These are phyloP conservation scores for Hypsizygus marmoreus DNA, from an alignment of 768 basidiomycete genomes.

Conservation along the genomic window DNA sequence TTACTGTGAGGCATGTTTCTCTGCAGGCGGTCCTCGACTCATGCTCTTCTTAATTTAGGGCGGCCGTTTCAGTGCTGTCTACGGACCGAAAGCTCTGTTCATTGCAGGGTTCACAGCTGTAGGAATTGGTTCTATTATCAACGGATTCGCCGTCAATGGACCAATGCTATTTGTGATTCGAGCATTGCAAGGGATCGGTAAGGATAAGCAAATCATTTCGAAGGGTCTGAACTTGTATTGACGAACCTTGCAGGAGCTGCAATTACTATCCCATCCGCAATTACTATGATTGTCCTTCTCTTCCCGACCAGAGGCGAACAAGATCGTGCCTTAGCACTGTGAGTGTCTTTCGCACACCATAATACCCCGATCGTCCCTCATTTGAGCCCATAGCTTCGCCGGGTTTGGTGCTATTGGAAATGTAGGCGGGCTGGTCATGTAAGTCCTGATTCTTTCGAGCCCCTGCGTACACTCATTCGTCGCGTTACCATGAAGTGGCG, in stretches of 20 bases:
- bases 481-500: too few species aligned
- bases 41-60: slow-evolving; percentile 15
- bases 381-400: slow-evolving; percentile 37
- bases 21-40: too few species aligned
- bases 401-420: slow-evolving; percentile 48
- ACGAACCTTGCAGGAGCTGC: slow-evolving; percentile 13
- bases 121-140: slow-evolving; percentile 41
- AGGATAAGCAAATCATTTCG: not conserved
- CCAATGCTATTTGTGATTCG: slow-evolving; percentile 49
- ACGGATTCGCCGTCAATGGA: slow-evolving; percentile 44
- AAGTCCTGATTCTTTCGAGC: not conserved
- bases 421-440: slow-evolving; percentile 17
- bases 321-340: slow-evolving; percentile 40
- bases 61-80: slow-evolving; percentile 33
- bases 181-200: slow-evolving; percentile 49
- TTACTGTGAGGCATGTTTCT: slow-evolving; percentile 14
- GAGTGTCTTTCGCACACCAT: not conserved
- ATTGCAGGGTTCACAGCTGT: slow-evolving; percentile 38
- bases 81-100: slow-evolving; percentile 40
- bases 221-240: not conserved
- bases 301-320: slow-evolving; percentile 49
- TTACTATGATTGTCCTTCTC: slow-evolving; percentile 46
- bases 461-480: slow-evolving; percentile 14
- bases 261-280: slow-evolving; percentile 48
- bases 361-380: not conserved